A percentile compares a stretch with the other conserved stretches of the same genome.
phyloP scores from a whole-genome alignment of 371 early-diverging fungal species.

The Conidiobolus incongruus region DNA sequence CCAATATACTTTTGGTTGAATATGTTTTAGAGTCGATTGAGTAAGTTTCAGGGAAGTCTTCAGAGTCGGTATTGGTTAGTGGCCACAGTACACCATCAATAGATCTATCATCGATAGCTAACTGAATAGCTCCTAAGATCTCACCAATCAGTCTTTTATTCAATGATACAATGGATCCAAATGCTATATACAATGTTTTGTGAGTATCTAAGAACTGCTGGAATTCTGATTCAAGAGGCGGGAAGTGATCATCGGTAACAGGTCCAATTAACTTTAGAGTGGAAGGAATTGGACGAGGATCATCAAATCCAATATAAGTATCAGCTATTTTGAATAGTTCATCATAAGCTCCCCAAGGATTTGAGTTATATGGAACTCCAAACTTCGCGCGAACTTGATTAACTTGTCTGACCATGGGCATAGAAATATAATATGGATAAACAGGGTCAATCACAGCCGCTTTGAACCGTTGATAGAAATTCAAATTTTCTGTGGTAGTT shows the following conservation, averaged over 20 bases:
- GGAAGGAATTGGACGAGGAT: background rate
- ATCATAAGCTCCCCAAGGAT: background rate
- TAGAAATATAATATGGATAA: no score
- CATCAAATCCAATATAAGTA: constrained; percentile 1
- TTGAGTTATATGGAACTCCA: no score
- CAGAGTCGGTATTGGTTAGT: no score
- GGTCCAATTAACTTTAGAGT: background rate
- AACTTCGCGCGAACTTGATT: background rate
- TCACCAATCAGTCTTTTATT: no score
- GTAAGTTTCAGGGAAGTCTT: no score
- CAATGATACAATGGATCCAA: no score
- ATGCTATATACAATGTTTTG: background rate
- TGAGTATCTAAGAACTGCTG: background rate
- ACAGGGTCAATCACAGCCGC: background rate
- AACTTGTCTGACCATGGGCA: background rate
- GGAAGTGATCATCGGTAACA: background rate
- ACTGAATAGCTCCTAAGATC: no score
- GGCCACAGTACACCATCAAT: no score
- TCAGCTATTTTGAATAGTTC: background rate
- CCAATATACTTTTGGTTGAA: no score
- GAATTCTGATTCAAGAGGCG: background rate
- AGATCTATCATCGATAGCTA: no score
- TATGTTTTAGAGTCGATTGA: no score
- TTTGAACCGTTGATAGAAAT: background rate
- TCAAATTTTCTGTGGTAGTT: background rate